Evolutionary conservation across 148 eudicot genomes (phyloP).

Genomic region (Persicaria tinctoria): DNA sequence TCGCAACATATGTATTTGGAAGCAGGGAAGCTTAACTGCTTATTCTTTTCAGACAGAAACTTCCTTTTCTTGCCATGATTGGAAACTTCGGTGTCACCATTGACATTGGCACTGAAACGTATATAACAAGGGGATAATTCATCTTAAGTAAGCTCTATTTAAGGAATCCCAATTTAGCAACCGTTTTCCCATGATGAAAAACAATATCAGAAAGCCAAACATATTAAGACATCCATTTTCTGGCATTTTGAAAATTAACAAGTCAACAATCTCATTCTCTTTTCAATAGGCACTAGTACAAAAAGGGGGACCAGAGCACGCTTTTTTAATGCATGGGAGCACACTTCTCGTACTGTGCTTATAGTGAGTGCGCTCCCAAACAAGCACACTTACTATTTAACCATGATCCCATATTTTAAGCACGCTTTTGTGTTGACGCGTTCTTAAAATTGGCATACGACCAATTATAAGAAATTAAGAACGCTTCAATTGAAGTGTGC

Average conservation of each 20-base stretch:
- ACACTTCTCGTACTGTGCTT: too few relatives aligned
- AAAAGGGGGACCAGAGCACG: too few relatives aligned
- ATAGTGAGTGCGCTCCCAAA: too few relatives aligned
- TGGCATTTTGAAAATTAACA: neutral
- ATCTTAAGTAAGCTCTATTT: neutral
- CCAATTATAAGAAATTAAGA: too few relatives aligned
- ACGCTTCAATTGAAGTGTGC: too few relatives aligned
- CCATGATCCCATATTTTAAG: too few relatives aligned
- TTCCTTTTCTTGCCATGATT: neutral
- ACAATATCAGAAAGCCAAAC: neutral
- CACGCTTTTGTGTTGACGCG: too few relatives aligned
- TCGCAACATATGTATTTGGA: constrained; percentile 1
- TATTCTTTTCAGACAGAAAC: neutral
- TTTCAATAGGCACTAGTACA: too few relatives aligned
- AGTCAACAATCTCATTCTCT: neutral
- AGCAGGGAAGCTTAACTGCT: neutral
- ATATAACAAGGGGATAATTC: neutral
- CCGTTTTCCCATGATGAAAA: neutral
- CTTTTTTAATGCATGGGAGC: too few relatives aligned
- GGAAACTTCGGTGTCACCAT: neutral
- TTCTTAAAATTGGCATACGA: too few relatives aligned
- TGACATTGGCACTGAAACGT: neutral
- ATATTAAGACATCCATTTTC: neutral
- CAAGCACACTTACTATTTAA: too few relatives aligned
- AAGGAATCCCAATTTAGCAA: neutral